A percentile compares a stretch with the other conserved stretches of the same genome.
phyloP scores from a whole-genome alignment of 2,329 filamentous ascomycete genomes.

The Cercospora berteroae region DNA sequence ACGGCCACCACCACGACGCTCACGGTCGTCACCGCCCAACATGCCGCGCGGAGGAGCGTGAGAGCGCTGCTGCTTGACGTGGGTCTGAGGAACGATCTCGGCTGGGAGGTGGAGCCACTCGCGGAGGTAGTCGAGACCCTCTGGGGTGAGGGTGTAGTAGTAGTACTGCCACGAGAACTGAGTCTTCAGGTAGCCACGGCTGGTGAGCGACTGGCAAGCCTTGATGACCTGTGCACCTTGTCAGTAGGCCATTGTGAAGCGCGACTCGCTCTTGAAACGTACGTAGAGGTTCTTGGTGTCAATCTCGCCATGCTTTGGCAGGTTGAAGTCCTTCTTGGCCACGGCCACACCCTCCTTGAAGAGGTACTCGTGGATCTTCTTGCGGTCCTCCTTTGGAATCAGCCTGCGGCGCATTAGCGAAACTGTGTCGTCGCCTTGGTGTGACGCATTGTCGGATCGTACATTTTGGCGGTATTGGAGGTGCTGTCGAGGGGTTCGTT shows the following conservation, averaged over 20 bases:
- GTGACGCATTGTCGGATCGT: conserved; percentile 11
- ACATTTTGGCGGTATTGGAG: conserved; percentile 47
- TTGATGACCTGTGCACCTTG: conserved; percentile 69
- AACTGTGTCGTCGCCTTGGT: not conserved
- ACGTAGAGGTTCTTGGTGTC: conserved; percentile 99
- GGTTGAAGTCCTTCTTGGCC: conserved; percentile 99
- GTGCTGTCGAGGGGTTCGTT: conserved; percentile 11
- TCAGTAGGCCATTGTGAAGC: conserved; percentile 6
- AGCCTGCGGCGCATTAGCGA: conserved; percentile 58
- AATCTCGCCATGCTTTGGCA: conserved; percentile 94
- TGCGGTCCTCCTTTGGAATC: conserved; percentile 99
- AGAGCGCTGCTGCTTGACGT: conserved; percentile 99
- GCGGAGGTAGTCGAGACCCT: conserved; percentile 99
- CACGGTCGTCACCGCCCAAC: conserved; percentile 77
- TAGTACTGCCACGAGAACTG: conserved; percentile 99
- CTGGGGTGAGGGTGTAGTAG: conserved; percentile 98
- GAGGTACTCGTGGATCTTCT: conserved; percentile 99
- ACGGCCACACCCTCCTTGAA: conserved; percentile 84
- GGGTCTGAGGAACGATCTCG: conserved; percentile 98
- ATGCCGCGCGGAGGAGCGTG: conserved; percentile 98
- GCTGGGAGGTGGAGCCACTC: conserved; percentile 99
- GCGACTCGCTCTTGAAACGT: conserved; percentile 30
- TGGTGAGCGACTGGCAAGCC: conserved; percentile 96
- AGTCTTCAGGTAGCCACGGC: conserved; percentile 98
- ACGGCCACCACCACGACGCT: conserved; percentile 76